phyloP scores from a whole-genome alignment of 2,329 filamentous ascomycete genomes.

The Ilyonectria sp. region DNA sequence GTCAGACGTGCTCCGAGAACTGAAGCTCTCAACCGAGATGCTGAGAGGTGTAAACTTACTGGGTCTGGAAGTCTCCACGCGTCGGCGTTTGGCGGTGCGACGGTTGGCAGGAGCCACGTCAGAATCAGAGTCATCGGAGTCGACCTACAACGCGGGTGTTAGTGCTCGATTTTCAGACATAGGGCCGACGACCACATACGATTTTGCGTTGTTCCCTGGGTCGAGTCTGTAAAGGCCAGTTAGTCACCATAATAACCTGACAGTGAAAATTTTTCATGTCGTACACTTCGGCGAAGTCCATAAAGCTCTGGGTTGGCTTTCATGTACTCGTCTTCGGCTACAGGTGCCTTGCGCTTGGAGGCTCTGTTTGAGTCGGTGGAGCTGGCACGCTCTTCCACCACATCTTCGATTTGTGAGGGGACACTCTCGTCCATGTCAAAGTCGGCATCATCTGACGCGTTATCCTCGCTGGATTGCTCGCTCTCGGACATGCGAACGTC shows the following conservation, averaged over 20 bases:
- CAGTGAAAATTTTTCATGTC: slow-evolving; percentile 54
- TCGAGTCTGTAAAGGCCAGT: slow-evolving; percentile 61
- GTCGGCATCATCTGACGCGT: slow-evolving; percentile 79
- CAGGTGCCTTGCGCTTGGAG: slow-evolving; percentile 79
- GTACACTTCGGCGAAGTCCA: slow-evolving; percentile 91
- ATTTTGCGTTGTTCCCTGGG: slow-evolving; percentile 71
- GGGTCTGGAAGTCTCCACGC: slow-evolving; percentile 74
- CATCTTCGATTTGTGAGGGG: slow-evolving; percentile 61
- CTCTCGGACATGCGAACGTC: slow-evolving; percentile 61
- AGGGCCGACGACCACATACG: slow-evolving; percentile 57
- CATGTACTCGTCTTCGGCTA: slow-evolving; percentile 87
- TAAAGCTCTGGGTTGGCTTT: slow-evolving; percentile 94
- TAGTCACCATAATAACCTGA: slow-evolving; percentile 50
- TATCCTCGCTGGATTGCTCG: slow-evolving; percentile 65
- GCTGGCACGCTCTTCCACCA: slow-evolving; percentile 71
- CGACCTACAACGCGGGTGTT: slow-evolving; percentile 55
- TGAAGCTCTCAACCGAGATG: slow-evolving; percentile 1
- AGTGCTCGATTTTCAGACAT: slow-evolving; percentile 19
- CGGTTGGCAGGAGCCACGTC: slow-evolving; percentile 72
- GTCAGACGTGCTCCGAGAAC: slow-evolving; percentile 35
- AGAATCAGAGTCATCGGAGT: slow-evolving; percentile 78
- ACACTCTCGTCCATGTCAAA: slow-evolving; percentile 80
- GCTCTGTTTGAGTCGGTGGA: slow-evolving; percentile 80
- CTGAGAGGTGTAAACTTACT: slow-evolving; percentile 62
- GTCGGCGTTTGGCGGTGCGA: slow-evolving; percentile 78